These are phyloP conservation scores for Colletotrichum gigasporum DNA, from an alignment of 2,329 filamentous ascomycete species.

Conservation along the genomic window DNA sequence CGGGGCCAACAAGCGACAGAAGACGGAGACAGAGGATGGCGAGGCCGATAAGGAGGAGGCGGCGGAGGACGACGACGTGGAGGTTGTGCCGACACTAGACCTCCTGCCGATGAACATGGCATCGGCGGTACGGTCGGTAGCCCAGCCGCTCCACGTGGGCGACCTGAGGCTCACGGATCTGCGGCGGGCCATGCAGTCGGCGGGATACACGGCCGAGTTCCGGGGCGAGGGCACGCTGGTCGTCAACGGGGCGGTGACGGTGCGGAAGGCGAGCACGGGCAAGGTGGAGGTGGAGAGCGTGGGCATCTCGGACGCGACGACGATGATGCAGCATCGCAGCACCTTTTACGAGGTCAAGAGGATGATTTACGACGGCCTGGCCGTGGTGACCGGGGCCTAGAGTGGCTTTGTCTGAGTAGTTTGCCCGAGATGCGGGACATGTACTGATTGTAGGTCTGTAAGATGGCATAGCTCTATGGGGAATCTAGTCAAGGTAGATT, in stretches of 20 bases:
- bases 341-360: slow-evolving; percentile 89
- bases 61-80: slow-evolving; percentile 8
- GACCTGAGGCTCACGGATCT: slow-evolving; percentile 91
- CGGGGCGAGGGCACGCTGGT: slow-evolving; percentile 91
- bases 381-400: slow-evolving; percentile 73
- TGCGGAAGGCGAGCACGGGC: slow-evolving; percentile 88
- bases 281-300: slow-evolving; percentile 88
- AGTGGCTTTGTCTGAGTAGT: not conserved
- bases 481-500: not conserved
- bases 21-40: slow-evolving; percentile 47
- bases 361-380: slow-evolving; percentile 93
- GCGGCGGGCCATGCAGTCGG: slow-evolving; percentile 81
- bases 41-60: slow-evolving; percentile 28
- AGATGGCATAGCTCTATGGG: not conserved
- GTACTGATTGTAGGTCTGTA: not conserved
- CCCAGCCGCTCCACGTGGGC: slow-evolving; percentile 92
- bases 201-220: slow-evolving; percentile 90
- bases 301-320: slow-evolving; percentile 56
- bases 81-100: slow-evolving; percentile 59
- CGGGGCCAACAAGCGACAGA: slow-evolving; percentile 59
- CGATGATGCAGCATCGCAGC: slow-evolving; percentile 57
- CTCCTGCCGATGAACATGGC: slow-evolving; percentile 68
- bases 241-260: slow-evolving; percentile 87
- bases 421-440: not conserved
- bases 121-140: slow-evolving; percentile 78